Percentiles rank a stretch among this genome's conserved stretches.
Conservation (phyloP, 2,329 filamentous ascomycete species). For the Chlorencoelia australis region DNA sequence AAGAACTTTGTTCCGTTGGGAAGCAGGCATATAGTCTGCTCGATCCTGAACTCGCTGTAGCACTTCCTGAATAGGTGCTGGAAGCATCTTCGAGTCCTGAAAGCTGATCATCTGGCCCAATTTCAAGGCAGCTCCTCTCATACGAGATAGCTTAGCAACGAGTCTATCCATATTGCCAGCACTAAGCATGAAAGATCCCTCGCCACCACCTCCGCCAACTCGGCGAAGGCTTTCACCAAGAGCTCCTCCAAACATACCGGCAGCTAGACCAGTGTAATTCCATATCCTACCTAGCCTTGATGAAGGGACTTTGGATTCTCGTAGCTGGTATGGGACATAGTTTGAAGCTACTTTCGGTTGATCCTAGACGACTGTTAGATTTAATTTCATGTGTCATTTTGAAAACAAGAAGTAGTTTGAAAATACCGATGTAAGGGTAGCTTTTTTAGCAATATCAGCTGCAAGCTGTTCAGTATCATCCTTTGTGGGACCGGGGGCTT, state of each 20-base stretch:
- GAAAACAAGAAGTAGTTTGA: background rate
- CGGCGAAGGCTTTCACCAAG: constrained; percentile 77
- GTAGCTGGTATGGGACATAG: constrained; percentile 52
- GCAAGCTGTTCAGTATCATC: constrained; percentile 36
- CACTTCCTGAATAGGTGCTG: constrained; percentile 75
- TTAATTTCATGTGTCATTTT: constrained; percentile 28
- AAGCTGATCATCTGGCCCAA: constrained; percentile 97
- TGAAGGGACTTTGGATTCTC: constrained; percentile 84
- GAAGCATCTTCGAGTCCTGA: constrained; percentile 93
- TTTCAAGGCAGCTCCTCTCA: constrained; percentile 96
- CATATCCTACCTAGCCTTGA: constrained; percentile 79
- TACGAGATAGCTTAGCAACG: constrained; percentile 84
- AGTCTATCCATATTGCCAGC: constrained; percentile 85
- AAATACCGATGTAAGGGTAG: constrained; percentile 23
- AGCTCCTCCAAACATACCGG: constrained; percentile 90
- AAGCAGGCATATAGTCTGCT: constrained; percentile 96
- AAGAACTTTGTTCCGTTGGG: constrained; percentile 81
- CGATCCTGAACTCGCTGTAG: constrained; percentile 91
- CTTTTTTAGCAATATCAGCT: constrained; percentile 32
- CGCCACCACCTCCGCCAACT: constrained; percentile 56
- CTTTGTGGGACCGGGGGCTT: constrained; percentile 14
- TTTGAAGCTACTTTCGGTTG: constrained; percentile 17
- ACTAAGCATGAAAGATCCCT: constrained; percentile 78
- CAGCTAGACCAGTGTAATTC: constrained; percentile 90
- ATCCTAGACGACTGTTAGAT: constrained; percentile 33